These are phyloP conservation scores for Gonapodya sp. DNA, from an alignment of 192 early-diverging fungal species.

Conservation along the genomic window DNA sequence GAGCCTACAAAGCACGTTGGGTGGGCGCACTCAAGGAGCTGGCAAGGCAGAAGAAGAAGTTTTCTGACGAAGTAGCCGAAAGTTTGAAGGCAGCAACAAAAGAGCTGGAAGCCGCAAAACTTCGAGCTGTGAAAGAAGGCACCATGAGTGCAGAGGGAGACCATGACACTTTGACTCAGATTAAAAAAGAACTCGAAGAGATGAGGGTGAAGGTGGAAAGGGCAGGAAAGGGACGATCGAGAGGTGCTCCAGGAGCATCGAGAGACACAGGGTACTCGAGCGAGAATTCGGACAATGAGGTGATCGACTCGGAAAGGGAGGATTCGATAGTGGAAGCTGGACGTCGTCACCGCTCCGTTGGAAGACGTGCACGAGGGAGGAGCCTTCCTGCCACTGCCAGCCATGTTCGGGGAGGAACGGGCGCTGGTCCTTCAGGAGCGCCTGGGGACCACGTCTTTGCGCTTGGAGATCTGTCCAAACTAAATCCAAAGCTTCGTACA, in stretches of 20 bases:
- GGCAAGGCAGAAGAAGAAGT: background rate
- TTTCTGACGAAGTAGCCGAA: background rate
- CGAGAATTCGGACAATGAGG: background rate
- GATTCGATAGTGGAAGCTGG: background rate
- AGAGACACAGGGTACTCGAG: constrained; percentile 1
- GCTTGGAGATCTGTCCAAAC: background rate
- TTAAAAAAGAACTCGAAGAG: background rate
- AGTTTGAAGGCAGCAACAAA: background rate
- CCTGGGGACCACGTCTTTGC: too few species aligned
- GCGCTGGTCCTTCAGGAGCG: background rate
- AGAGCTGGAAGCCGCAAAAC: background rate
- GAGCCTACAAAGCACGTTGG: constrained; percentile 5
- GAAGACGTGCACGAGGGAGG: background rate
- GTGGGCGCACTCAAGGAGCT: background rate
- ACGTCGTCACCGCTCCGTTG: background rate
- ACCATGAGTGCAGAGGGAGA: background rate
- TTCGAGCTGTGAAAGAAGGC: background rate
- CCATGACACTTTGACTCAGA: background rate
- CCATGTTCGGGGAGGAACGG: background rate
- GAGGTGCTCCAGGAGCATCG: background rate
- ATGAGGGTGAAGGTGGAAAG: background rate
- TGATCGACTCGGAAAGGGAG: background rate
- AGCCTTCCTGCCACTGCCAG: background rate
- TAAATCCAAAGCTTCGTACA: background rate
- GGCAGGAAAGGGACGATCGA: background rate